Base-by-base conservation (phyloP, 352 stramenopile genomes). In the Aphanomyces stellatus region DNA sequence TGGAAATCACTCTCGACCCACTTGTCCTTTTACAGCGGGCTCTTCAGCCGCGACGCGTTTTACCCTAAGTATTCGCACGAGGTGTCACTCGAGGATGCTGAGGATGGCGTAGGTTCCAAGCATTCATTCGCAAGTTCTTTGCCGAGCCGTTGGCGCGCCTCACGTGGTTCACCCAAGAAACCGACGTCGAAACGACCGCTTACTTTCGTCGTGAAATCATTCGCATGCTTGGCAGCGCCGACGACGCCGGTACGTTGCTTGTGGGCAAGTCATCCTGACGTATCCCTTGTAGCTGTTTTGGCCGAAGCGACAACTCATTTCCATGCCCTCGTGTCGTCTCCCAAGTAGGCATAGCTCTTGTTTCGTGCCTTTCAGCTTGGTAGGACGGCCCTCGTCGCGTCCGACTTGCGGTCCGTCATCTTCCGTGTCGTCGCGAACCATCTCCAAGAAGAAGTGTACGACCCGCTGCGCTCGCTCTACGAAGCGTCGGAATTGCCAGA, bases 1-100 rank as follows among this genome's bases (percentile, higher is more conserved):
- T 92, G 83, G 83, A 88, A 87, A 60, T 73, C 88, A 35, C 84
- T 89, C 37, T 85, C 81, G 34, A 62, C 70, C 17, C 80, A 77
- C 56, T 59, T 88, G 67, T 63, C 13, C 10, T 77, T 80, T 62
- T 89, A 86, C 69, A 73, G 70, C 10, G 76, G 41, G 11, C 69
- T 90, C 22, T 89, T 88, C 55, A 51, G 63, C 13, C 74, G 85
- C 5, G 81, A 88, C 28, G 4, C 71, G 5, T 85, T 88, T 51
- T 83, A 82, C 51, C 72, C 76, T 0, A 69, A 69, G 37, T 37
- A 33, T 25, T 19, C 6, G 7, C 24, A 10, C 5, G 5, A 15
- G 7, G 10, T 40, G 8, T 28, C 10, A 17, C 22, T 63, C 15
- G 30, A 25, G 13, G 30, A 62, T 25, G 27, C 31, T 64, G 17